phyloP scores from a whole-genome alignment of 306 rosid genomes.

The Urtica urens region DNA sequence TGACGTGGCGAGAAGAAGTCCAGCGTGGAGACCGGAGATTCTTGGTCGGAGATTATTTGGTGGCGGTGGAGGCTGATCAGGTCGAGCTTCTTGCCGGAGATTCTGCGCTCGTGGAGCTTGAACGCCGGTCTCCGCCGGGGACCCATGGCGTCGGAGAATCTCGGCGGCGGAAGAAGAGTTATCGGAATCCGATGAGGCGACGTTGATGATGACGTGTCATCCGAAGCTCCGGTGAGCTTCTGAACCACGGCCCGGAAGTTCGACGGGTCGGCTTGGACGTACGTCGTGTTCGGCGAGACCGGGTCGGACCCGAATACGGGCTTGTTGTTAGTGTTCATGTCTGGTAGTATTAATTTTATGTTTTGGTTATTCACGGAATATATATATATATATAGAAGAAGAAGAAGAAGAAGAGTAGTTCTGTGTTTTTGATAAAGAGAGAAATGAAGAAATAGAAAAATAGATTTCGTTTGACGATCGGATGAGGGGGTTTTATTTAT shows the following conservation, averaged over 20 bases:
- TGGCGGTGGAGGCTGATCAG: conserved; percentile 15
- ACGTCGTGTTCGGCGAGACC: conserved; percentile 61
- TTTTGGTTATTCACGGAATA: not conserved
- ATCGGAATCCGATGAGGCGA: too few relatives aligned
- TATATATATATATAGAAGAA: too few relatives aligned
- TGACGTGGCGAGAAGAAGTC: conserved; percentile 35
- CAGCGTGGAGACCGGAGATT: conserved; percentile 72
- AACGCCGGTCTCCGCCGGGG: conserved; percentile 43
- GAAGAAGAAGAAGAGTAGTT: conserved; percentile 13
- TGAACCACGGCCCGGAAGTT: conserved; percentile 73
- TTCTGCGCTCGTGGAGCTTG: conserved; percentile 84
- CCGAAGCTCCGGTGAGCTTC: conserved; percentile 74
- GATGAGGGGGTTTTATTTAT: conserved; percentile 21
- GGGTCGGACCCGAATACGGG: conserved; percentile 38
- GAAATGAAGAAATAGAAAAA: conserved; percentile 6
- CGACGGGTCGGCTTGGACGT: conserved; percentile 74
- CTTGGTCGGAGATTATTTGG: conserved; percentile 1
- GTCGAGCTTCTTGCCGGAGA: conserved; percentile 48
- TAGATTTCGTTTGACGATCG: conserved; percentile 43
- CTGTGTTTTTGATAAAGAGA: not conserved
- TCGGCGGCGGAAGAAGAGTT: conserved; percentile 41
- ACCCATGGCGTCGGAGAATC: conserved; percentile 27
- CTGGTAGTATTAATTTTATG: not conserved
- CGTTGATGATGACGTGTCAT: conserved; percentile 41
- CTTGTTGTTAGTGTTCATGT: conserved; percentile 30